These are phyloP conservation scores for Panaeolus cyanescens DNA, from an alignment of 768 basidiomycete species.

Conservation along the genomic window DNA sequence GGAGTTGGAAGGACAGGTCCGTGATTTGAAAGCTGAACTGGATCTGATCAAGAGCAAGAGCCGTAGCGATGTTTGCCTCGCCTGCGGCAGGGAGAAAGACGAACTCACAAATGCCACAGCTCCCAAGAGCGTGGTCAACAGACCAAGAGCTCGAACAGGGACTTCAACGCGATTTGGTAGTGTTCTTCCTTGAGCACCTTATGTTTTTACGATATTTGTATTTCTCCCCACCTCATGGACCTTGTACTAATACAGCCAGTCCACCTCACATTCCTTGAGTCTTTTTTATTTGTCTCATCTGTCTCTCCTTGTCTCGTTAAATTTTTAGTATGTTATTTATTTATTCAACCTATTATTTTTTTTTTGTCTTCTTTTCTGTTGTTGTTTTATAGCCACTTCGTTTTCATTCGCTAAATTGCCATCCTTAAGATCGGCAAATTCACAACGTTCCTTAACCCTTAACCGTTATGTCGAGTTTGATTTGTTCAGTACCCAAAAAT, in stretches of 20 bases:
- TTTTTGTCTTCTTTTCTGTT: slow-evolving; percentile 3
- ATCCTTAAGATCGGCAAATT: not conserved
- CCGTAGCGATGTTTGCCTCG: slow-evolving; percentile 48
- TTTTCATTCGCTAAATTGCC: not conserved
- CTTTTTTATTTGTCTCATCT: slow-evolving; percentile 13
- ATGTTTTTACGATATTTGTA: slow-evolving; percentile 5
- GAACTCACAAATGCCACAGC: slow-evolving; percentile 12
- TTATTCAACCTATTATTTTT: slow-evolving; percentile 5
- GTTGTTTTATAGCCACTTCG: slow-evolving; percentile 9
- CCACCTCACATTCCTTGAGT: slow-evolving; percentile 17
- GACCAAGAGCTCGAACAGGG: slow-evolving; percentile 71
- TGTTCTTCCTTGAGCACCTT: slow-evolving; percentile 34
- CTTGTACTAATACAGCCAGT: slow-evolving; percentile 16
- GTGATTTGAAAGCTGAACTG: slow-evolving; percentile 69
- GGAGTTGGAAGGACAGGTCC: slow-evolving; percentile 76
- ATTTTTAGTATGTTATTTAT: slow-evolving; percentile 3
- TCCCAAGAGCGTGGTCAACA: slow-evolving; percentile 50
- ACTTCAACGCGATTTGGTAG: slow-evolving; percentile 63
- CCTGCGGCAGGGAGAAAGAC: slow-evolving; percentile 57
- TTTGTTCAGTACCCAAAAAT: slow-evolving; percentile 9
- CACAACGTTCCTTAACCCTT: not conserved
- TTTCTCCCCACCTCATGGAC: not conserved
- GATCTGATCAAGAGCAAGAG: slow-evolving; percentile 44
- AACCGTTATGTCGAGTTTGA: slow-evolving; percentile 5
- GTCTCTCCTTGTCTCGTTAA: slow-evolving; percentile 9